Conservation (phyloP, 495 filamentous ascomycete genomes). For the Niebla homalea region DNA sequence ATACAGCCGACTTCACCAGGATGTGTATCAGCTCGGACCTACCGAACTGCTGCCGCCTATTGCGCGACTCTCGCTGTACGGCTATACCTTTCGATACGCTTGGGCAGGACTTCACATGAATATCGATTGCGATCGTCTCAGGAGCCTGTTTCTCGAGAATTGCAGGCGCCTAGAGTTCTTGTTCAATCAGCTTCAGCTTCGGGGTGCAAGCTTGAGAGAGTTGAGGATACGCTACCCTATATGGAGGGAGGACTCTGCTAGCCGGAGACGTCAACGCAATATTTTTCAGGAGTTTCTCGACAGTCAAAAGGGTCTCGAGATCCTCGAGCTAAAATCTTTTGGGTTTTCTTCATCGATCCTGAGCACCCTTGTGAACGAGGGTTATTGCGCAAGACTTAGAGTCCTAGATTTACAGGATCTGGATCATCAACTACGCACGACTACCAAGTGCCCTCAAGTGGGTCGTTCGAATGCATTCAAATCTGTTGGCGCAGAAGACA, state of each 20-base stretch:
- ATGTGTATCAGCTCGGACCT: not conserved
- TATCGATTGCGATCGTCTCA: not conserved
- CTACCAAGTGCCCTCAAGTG: not conserved
- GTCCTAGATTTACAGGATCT: not conserved
- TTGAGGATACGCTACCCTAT: not conserved
- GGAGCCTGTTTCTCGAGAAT: not conserved
- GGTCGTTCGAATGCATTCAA: not conserved
- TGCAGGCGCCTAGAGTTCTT: not conserved
- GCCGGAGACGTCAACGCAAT: not conserved
- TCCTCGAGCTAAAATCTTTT: not conserved
- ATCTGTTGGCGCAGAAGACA: not conserved
- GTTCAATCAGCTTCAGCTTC: not conserved
- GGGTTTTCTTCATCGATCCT: not conserved
- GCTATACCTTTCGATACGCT: not conserved
- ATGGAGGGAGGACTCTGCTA: not conserved
- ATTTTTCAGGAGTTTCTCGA: not conserved
- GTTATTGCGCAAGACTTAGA: not conserved
- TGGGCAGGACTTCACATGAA: not conserved
- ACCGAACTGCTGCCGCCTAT: not conserved
- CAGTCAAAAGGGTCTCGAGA: not conserved
- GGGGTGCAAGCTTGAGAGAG: not conserved
- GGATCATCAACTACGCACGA: not conserved
- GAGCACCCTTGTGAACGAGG: not conserved
- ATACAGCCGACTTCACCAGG: not conserved
- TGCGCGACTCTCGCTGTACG: not conserved